phyloP scores from a whole-genome alignment of 1,139 yeast species.

The Saccharomycopsis phalli region DNA sequence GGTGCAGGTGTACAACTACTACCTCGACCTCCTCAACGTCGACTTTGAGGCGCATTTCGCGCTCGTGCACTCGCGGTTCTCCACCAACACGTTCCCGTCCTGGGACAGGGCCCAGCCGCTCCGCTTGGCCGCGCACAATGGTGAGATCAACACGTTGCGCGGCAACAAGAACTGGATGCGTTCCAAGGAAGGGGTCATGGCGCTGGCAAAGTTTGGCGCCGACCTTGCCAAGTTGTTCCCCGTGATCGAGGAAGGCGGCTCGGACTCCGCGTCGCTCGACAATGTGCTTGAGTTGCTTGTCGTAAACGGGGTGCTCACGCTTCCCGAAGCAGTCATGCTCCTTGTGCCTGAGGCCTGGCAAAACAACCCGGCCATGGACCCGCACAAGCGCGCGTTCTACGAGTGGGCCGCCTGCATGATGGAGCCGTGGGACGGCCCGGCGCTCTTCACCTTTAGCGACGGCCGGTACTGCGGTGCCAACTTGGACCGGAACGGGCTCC shows the following conservation, averaged over 20 bases:
- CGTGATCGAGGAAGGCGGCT: constrained; percentile 96
- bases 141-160: constrained; percentile 94
- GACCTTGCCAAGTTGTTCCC: constrained; percentile 88
- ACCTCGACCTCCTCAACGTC: constrained; percentile 84
- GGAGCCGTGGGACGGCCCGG: constrained; percentile 99
- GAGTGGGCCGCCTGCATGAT: constrained; percentile 99
- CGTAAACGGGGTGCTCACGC: constrained; percentile 80
- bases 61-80: constrained; percentile 92
- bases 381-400: constrained; percentile 86
- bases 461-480: constrained; percentile 98
- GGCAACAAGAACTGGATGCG: constrained; percentile 99
- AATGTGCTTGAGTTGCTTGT: constrained; percentile 88
- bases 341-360: constrained; percentile 99
- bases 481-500: constrained; percentile 91
- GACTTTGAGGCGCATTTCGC: constrained; percentile 96
- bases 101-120: constrained; percentile 99
- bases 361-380: constrained; percentile 76
- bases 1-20: constrained; percentile 88
- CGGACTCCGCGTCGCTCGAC: constrained; percentile 98
- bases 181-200: constrained; percentile 96
- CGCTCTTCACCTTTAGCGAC: constrained; percentile 91
- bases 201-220: constrained; percentile 78
- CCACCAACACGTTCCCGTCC: constrained; percentile 96
- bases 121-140: constrained; percentile 97
- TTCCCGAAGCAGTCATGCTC: constrained; percentile 97